phyloP scores from a whole-genome alignment of 2,329 filamentous ascomycete species.

The Verticillium klebahnii region DNA sequence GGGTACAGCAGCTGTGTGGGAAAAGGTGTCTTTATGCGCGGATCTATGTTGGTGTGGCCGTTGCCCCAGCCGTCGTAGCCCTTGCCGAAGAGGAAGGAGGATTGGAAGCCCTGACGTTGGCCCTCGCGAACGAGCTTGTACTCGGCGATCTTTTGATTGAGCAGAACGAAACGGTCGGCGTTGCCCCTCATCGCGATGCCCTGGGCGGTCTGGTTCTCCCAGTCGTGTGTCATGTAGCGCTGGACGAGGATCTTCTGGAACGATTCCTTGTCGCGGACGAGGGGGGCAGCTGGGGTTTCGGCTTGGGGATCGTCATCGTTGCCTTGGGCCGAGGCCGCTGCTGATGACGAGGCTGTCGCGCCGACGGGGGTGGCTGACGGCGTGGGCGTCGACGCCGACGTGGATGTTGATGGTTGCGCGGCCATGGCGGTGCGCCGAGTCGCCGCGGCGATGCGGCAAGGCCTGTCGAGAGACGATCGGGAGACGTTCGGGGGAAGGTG shows the following conservation, averaged over 20 bases:
- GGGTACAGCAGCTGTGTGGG: slow-evolving; percentile 65
- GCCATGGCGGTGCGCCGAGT: slow-evolving; percentile 37
- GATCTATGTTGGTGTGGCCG: slow-evolving; percentile 63
- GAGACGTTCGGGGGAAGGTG: slow-evolving; percentile 4
- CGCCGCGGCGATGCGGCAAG: slow-evolving; percentile 31
- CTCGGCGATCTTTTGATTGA: slow-evolving; percentile 64
- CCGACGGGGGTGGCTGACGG: slow-evolving; percentile 16
- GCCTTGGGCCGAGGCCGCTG: slow-evolving; percentile 20
- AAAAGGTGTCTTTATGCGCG: slow-evolving; percentile 9
- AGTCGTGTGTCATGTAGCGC: slow-evolving; percentile 49
- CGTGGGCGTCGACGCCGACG: slow-evolving; percentile 15
- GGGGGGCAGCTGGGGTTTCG: slow-evolving; percentile 23
- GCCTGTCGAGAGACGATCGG: not conserved
- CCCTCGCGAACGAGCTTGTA: slow-evolving; percentile 58
- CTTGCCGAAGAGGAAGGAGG: slow-evolving; percentile 57
- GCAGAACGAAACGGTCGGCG: slow-evolving; percentile 55
- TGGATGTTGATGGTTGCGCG: slow-evolving; percentile 31
- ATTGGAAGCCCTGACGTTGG: slow-evolving; percentile 42
- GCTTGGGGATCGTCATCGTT: slow-evolving; percentile 8
- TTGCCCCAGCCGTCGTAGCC: slow-evolving; percentile 92
- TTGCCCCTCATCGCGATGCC: slow-evolving; percentile 46
- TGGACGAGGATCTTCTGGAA: slow-evolving; percentile 50
- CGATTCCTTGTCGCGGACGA: slow-evolving; percentile 49
- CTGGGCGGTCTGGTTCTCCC: slow-evolving; percentile 48
- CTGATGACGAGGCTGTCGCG: slow-evolving; percentile 23